phyloP scores from a whole-genome alignment of 192 early-diverging fungal species.

The Linnemannia exigua region DNA sequence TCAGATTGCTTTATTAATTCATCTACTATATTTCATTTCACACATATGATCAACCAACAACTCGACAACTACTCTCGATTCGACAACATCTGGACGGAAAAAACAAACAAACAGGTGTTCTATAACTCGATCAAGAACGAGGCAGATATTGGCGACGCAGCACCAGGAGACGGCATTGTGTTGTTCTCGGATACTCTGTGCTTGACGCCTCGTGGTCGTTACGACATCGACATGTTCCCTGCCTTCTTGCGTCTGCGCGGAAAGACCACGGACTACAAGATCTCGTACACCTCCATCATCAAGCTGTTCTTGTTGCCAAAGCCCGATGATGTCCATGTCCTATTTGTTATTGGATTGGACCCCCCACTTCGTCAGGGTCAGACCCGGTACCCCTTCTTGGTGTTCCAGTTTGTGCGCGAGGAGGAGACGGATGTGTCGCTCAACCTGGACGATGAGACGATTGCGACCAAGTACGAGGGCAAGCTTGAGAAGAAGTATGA shows the following conservation, averaged over 20 bases:
- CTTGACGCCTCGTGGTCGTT: conserved; percentile 96
- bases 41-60: background rate
- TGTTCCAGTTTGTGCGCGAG: conserved; percentile 96
- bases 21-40: background rate
- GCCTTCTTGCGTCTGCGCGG: conserved; percentile 94
- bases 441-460: conserved; percentile 84
- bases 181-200: conserved; percentile 91
- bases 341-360: conserved; percentile 96
- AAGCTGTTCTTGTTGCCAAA: conserved; percentile 92
- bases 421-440: conserved; percentile 89
- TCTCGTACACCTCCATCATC: conserved; percentile 87
- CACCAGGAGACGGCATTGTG: conserved; percentile 90
- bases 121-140: conserved; percentile 94
- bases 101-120: conserved; percentile 67
- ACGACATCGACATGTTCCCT: conserved; percentile 94
- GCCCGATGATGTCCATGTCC: conserved; percentile 92
- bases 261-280: conserved; percentile 98
- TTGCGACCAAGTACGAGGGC: conserved; percentile 78
- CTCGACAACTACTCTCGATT: background rate
- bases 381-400: conserved; percentile 94
- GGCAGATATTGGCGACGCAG: conserved; percentile 88
- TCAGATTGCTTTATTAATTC: background rate
- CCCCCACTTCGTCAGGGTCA: conserved; percentile 98
- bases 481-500: conserved; percentile 89
- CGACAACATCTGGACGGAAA: conserved; percentile 1